Conservation (phyloP, 768 basidiomycete species). For the Mycena capillaripes region DNA sequence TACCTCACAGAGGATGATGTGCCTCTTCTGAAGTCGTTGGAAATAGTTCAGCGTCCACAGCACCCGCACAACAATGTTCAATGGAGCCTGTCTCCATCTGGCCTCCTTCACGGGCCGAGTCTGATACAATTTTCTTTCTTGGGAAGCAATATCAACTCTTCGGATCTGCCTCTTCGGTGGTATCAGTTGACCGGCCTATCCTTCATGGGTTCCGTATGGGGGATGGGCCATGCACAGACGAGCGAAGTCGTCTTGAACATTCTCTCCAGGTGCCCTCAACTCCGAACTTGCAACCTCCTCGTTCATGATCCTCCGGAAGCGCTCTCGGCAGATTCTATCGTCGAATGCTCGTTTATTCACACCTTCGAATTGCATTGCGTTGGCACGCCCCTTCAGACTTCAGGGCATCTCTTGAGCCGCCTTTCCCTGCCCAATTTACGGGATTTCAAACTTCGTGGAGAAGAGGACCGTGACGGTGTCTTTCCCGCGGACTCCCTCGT, state of each 20-base stretch:
- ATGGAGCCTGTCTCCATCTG: background rate
- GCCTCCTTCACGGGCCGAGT: background rate
- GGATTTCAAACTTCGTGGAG: conserved; percentile 6
- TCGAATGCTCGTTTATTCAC: background rate
- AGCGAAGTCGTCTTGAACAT: background rate
- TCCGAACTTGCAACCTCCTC: background rate
- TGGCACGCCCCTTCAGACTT: background rate
- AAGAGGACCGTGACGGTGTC: background rate
- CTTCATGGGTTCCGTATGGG: background rate
- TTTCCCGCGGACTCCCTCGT: background rate
- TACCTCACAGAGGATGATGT: conserved; percentile 1
- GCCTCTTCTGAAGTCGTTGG: background rate
- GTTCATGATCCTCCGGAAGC: background rate
- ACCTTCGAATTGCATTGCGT: background rate
- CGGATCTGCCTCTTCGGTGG: background rate
- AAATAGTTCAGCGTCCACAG: background rate
- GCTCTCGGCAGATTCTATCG: background rate
- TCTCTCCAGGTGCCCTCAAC: background rate
- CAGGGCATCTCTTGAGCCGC: background rate
- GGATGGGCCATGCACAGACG: background rate
- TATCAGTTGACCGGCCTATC: background rate
- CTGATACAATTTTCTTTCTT: background rate
- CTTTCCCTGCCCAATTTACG: conserved; percentile 11
- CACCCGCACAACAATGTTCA: background rate
- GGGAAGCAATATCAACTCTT: background rate